Evolutionary conservation across 2,329 filamentous ascomycete genomes (phyloP).

Genomic region (Macroventuria anomochaeta): DNA sequence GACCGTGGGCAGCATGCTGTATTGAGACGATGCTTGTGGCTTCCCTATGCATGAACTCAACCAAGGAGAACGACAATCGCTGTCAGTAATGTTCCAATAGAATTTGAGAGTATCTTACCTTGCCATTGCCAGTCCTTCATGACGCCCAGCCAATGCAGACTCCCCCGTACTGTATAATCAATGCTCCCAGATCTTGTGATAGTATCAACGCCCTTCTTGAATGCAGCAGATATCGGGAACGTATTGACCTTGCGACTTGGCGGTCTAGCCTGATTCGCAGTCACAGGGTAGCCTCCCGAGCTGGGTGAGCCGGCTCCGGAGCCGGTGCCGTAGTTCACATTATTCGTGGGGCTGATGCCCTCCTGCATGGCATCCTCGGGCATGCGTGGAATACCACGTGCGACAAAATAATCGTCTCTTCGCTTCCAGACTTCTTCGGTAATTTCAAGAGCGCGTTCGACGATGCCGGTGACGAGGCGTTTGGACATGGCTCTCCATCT

Average conservation of each 20-base stretch:
- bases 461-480: slow-evolving; percentile 68
- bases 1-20: too few relatives aligned
- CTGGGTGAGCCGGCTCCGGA: slow-evolving; percentile 12
- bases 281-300: slow-evolving; percentile 7
- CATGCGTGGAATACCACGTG: slow-evolving; percentile 26
- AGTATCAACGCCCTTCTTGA: slow-evolving; percentile 37
- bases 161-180: slow-evolving; percentile 68
- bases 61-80: slow-evolving; percentile 1
- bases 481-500: slow-evolving; percentile 67
- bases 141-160: slow-evolving; percentile 70
- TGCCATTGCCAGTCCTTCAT: slow-evolving; percentile 75
- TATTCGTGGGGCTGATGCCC: slow-evolving; percentile 5
- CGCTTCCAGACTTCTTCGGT: slow-evolving; percentile 71
- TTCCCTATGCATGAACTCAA: not conserved
- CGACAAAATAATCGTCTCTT: slow-evolving; percentile 60
- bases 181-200: slow-evolving; percentile 57
- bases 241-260: slow-evolving; percentile 16
- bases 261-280: not conserved
- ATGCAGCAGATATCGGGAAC: slow-evolving; percentile 46
- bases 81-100: not conserved
- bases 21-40: too few relatives aligned
- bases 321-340: slow-evolving; percentile 14
- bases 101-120: slow-evolving; percentile 55
- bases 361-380: slow-evolving; percentile 1
- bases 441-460: slow-evolving; percentile 68